Base-by-base conservation (phyloP, 192 early-diverging fungal genomes). In the Rhizophagus clarus region DNA sequence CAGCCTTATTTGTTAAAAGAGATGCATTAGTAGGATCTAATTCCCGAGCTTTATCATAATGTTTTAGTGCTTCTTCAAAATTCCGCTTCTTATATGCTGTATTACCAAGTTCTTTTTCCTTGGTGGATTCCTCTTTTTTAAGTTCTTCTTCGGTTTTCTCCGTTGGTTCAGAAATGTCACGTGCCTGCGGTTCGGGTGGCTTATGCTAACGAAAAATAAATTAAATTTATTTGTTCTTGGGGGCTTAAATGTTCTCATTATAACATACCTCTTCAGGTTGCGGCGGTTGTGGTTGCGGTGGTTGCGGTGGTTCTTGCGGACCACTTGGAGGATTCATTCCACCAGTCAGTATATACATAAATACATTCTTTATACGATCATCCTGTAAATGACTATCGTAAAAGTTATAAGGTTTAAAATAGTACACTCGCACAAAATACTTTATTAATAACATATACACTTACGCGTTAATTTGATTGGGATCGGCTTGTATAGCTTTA, bases 1-100 rank as follows among this genome's bases (percentile, higher is more conserved):
- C 93, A 67, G 97, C 91, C 84, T 98, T 99, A 92, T 99, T 99
- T 80, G 95, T 97, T 84, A 95, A 88, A 75, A 97, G 93, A 28
- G 97, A 94, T 45, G 98, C 87, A 77, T 99, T 97, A 75, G 96
- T 93, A 40, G 89, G 74, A 84, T 99, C 96, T 80, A 96, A 84
- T 82, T 95, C 95, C 83, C 88, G 97, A 24, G 98, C 98, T 87
- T 93, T 94, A 85, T 88, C 82, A 85, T 99, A 99, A 87, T 96
- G 93, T 71, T 87, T 86, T 63, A 99, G 82, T 8, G 98, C 98
- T 72, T 91, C 89, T 14, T 94, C 94, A 86, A 99, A 98, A 64
- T 95, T 79, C 72, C 95, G 90, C 81, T 95, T 92, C 88, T 99
- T 99, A 89, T 99, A 99, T 47, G 91, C 89, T 26, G 85, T 86